A percentile compares a stretch with the other conserved stretches of the same genome.
Conservation (phyloP, 768 basidiomycete species). For the Termitomyces sp. region DNA sequence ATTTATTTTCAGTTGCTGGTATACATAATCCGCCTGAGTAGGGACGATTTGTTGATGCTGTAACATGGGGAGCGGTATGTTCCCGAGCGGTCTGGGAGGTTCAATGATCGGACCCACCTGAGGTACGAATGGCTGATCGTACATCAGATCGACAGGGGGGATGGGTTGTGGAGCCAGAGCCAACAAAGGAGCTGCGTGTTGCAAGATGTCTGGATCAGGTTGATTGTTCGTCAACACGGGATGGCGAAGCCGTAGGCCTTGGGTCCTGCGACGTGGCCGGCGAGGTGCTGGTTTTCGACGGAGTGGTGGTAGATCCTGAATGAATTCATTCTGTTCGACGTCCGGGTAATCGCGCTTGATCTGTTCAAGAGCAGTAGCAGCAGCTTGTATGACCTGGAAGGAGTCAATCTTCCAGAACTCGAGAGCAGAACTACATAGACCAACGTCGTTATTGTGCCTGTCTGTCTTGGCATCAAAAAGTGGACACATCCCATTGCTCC, state of each 20-base stretch:
- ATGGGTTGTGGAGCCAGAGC: background rate
- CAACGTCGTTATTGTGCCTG: conserved; percentile 5
- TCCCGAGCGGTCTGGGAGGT: background rate
- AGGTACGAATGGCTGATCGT: background rate
- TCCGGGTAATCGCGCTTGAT: conserved; percentile 49
- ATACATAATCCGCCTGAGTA: background rate
- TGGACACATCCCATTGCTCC: conserved; percentile 3
- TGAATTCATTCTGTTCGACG: conserved; percentile 39
- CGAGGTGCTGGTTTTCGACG: conserved; percentile 1
- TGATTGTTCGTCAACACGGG: background rate
- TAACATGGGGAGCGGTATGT: background rate
- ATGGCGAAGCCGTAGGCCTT: background rate
- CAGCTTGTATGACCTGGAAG: conserved; percentile 49
- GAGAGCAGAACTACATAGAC: background rate
- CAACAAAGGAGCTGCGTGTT: background rate
- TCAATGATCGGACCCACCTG: background rate
- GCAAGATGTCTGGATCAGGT: background rate
- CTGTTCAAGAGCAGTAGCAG: conserved; percentile 45
- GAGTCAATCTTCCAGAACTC: background rate
- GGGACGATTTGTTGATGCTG: background rate
- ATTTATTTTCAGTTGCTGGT: background rate
- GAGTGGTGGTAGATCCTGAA: conserved; percentile 43
- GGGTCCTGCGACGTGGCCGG: background rate
- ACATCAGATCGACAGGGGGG: background rate
- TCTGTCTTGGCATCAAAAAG: conserved; percentile 5